Base-by-base conservation (phyloP, 2,329 filamentous ascomycete genomes). In the Ophiostoma himal-ulmi region DNA sequence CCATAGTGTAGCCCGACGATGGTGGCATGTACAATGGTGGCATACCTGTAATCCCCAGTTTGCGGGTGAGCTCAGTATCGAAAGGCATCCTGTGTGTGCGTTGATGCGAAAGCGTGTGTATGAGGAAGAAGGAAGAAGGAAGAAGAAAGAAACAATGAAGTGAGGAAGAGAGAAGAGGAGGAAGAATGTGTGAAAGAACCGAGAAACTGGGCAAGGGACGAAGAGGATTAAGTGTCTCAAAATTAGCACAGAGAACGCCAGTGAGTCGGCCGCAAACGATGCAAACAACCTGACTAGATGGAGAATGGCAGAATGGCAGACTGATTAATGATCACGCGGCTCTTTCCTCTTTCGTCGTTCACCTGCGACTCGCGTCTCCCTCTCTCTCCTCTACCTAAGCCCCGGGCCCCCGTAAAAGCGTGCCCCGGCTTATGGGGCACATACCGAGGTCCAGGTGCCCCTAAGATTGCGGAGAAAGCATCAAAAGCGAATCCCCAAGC, bases 61-160 rank as follows among this genome's bases (percentile, higher is more conserved):
- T 82, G 77, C 84, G 83, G 71, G 85, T 88, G 72, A 88, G 79
- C 75, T 85, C 83, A 73, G 85, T 88, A 74, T 85, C 77, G 78
- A 87, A 83, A 76, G 86, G 84, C 85, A 88, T 87, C 14, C 30
- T 66, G 30, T 6, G 14, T 52, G 20, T 14, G 7, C 26, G 48
- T 20, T 36, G 54, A n/a, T 30, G 54, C 37, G 30, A 36, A 34
- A 34, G 3, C 0, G 22, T n/a, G 36, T 10, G 20, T 54, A 7
- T 52, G 39, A n/a, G 14, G 36, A 26, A 13, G 8, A 13, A 68
- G 44, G 41, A 7, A 41, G 60, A 52, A 30, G 30, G 22, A 69
- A 34, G 5, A 54, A 57, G 39, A 44, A 17, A 7, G 44, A 44
- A n/a, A 39, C 3, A 68, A 44, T 22, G 30, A 37, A 36, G 10